Base-by-base conservation (phyloP, 768 basidiomycete genomes). In the Tricholomella constricta region DNA sequence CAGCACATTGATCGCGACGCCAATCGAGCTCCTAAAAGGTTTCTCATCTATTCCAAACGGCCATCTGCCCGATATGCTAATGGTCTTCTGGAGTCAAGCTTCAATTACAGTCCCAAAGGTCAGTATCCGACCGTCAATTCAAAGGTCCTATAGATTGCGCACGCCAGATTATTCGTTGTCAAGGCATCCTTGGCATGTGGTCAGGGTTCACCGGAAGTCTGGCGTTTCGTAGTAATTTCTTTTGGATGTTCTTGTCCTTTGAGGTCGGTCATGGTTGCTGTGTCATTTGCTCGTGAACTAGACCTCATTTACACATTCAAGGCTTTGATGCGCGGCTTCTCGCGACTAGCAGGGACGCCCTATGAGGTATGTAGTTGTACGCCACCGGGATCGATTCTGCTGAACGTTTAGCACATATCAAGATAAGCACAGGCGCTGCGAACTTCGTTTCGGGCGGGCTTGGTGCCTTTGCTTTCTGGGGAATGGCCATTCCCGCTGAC, bases 1-100 rank as follows among this genome's bases (percentile, higher is more conserved):
- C 57, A 89, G 88, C 62, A 81, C 88, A 11, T 51, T 85, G 15
- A 68, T 91, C 23, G 88, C 90, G 5, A 89, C 88, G 12, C 89
- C 90, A 1, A 79, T 91, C 32, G 91, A 93, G 65, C 77, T 85
- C 48, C 72, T 93, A 55, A 93, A 93, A 80, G 84, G 85, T 78
- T 40, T 54, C 42, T 45, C 3, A 34, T 23, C 52, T 27, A 43
- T 17, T 38, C 60, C 14, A 66, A 26, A 26, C 44, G 49, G 20
- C 29, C 78, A 79, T 15, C 79, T 79, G 37, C 80, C 80, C 2
- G 76, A 83, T 41, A 81, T 83, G 59, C 74, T 79, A 31, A 87
- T 70, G 76, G 76, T 66, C 31, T 35, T 37, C 36, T 53, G 46
- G 61, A 82, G 85, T 87, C 48, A 86, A 86, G 62, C 74, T 89